Percentiles rank a stretch among this genome's conserved stretches.
These are phyloP conservation scores for Penicillium sp. DNA, from an alignment of 2,329 filamentous ascomycete genomes.

Conservation along the genomic window DNA sequence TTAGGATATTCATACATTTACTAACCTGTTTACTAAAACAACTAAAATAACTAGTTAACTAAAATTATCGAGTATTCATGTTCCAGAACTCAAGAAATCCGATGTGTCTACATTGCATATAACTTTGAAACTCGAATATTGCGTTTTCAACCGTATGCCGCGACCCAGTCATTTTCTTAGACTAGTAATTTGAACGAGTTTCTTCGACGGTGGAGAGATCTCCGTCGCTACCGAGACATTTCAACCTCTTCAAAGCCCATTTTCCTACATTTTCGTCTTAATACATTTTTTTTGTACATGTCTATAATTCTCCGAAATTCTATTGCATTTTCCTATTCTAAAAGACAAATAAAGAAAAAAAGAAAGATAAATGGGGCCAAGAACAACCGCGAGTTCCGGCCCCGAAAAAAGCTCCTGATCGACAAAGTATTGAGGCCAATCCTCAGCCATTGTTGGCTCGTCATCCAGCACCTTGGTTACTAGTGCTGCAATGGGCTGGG, in stretches of 20 bases:
- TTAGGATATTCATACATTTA: background rate
- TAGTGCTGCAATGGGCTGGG: conserved; percentile 18
- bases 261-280: background rate
- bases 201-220: conserved; percentile 18
- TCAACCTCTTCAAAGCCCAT: background rate
- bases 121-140: conserved; percentile 15
- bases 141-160: conserved; percentile 21
- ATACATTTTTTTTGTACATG: background rate
- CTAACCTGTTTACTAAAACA: too few species aligned
- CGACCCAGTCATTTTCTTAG: conserved; percentile 30
- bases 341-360: background rate
- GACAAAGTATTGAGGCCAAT: conserved; percentile 19
- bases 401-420: conserved; percentile 18
- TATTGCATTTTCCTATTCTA: background rate
- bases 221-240: conserved; percentile 6
- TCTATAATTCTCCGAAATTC: background rate
- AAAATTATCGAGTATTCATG: background rate
- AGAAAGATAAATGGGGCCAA: background rate
- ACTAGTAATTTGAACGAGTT: conserved; percentile 22
- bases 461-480: conserved; percentile 18
- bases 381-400: background rate
- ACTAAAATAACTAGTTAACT: background rate
- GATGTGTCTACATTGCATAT: background rate
- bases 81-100: background rate
- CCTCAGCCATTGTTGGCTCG: conserved; percentile 18